These are phyloP conservation scores for Nannochloris sp. DNA, from an alignment of 139 green algal species.

Conservation along the genomic window DNA sequence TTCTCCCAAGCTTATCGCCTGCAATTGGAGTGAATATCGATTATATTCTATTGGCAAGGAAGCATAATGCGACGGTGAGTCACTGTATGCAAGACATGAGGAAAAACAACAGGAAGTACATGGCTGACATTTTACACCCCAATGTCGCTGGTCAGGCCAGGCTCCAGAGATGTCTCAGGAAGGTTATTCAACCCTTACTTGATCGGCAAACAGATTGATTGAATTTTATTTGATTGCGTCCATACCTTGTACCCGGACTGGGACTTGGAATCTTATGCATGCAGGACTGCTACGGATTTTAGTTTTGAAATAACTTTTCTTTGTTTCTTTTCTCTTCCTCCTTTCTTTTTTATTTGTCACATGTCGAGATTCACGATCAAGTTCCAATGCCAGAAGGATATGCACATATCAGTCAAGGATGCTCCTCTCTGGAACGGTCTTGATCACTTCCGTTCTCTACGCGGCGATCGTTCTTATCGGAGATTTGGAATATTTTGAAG, in stretches of 20 bases:
- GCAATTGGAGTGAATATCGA: background rate
- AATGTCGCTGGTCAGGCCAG: background rate
- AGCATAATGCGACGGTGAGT: background rate
- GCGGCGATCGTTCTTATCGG: background rate
- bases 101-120: background rate
- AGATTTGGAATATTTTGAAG: background rate
- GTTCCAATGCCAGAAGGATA: no score
- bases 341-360: no score
- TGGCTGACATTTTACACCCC: conserved; percentile 5
- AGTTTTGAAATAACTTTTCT: no score
- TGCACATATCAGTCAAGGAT: no score
- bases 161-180: background rate
- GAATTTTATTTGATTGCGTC: no score
- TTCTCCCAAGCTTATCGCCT: background rate
- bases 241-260: no score
- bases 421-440: background rate
- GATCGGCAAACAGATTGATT: background rate
- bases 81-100: conserved; percentile 1
- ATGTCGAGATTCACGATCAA: no score
- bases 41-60: background rate
- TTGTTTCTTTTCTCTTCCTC: no score
- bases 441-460: background rate
- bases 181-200: background rate
- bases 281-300: no score
- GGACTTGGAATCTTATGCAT: no score